Evolutionary conservation across 2,329 filamentous ascomycete species (phyloP).

Genomic region (Tolypocladium inflatum): DNA sequence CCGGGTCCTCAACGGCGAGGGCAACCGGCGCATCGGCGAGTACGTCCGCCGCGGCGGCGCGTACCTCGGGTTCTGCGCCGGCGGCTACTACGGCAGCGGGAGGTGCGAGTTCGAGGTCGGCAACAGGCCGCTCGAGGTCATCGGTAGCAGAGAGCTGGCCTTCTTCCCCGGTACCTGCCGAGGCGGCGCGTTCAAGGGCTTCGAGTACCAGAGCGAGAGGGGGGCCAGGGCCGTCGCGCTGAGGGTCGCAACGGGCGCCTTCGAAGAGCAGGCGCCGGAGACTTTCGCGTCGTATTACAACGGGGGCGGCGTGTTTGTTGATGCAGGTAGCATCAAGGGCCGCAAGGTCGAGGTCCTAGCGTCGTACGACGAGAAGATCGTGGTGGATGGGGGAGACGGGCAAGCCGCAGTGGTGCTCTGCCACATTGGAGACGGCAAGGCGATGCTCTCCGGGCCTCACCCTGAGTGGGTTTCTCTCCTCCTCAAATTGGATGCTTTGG

Average conservation of each 20-base stretch:
- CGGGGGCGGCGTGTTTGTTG: slow-evolving; percentile 86
- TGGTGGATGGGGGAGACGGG: slow-evolving; percentile 65
- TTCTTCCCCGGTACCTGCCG: slow-evolving; percentile 86
- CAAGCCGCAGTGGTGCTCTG: slow-evolving; percentile 77
- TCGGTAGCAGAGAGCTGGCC: slow-evolving; percentile 72
- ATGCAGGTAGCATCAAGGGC: slow-evolving; percentile 52
- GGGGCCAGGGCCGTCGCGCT: slow-evolving; percentile 68
- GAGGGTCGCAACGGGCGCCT: slow-evolving; percentile 49
- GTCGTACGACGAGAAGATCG: slow-evolving; percentile 63
- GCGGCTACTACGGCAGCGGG: slow-evolving; percentile 78
- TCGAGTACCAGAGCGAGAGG: slow-evolving; percentile 79
- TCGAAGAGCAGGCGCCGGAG: slow-evolving; percentile 47
- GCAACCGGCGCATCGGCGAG: slow-evolving; percentile 74
- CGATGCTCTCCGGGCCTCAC: slow-evolving; percentile 77
- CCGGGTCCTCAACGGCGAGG: slow-evolving; percentile 74
- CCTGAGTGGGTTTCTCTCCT: slow-evolving; percentile 55
- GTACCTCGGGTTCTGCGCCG: slow-evolving; percentile 89
- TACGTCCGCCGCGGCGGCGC: slow-evolving; percentile 78
- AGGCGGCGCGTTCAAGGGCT: slow-evolving; percentile 80
- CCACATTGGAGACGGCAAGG: slow-evolving; percentile 70
- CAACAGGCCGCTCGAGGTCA: slow-evolving; percentile 65
- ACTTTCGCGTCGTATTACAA: slow-evolving; percentile 80
- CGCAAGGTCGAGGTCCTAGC: slow-evolving; percentile 73
- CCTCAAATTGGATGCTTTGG: not conserved
- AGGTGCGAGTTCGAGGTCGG: slow-evolving; percentile 90